Percentiles rank a stretch among this genome's conserved stretches.
Conservation (phyloP, 345 rosid species). For the Alliaria petiolata region DNA sequence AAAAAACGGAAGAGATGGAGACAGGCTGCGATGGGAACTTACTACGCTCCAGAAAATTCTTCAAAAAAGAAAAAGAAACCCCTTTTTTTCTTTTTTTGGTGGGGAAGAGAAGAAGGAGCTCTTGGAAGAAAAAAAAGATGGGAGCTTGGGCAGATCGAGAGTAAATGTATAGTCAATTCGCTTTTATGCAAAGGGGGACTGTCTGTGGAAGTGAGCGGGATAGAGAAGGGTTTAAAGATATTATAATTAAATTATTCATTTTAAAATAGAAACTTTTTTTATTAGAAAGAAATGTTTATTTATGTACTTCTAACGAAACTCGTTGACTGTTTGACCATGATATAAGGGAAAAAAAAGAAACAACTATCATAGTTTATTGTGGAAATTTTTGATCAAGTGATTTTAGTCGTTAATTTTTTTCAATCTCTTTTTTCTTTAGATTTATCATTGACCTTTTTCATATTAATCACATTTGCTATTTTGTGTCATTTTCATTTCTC, state of each 20-base stretch:
- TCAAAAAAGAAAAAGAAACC: neutral
- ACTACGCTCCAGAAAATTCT: constrained; percentile 12
- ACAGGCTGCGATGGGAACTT: constrained; percentile 8
- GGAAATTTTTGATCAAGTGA: neutral
- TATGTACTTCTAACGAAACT: neutral
- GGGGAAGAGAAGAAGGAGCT: constrained; percentile 4
- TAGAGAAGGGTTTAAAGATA: constrained; percentile 22
- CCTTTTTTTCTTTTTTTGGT: neutral
- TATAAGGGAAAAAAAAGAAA: neutral
- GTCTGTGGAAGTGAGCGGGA: constrained; percentile 31
- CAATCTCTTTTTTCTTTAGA: neutral
- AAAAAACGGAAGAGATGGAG: neutral
- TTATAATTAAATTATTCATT: neutral
- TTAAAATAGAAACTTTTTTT: neutral
- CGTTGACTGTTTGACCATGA: constrained; percentile 12
- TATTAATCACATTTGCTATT: constrained; percentile 1
- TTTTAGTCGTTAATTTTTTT: neutral
- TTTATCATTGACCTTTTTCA: constrained; percentile 14
- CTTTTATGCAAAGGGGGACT: constrained; percentile 34
- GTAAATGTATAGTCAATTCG: constrained; percentile 27
- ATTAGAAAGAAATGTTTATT: neutral
- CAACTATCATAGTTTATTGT: neutral
- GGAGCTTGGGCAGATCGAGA: constrained; percentile 27
- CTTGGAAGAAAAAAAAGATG: neutral
- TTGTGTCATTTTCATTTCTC: neutral